Evolutionary conservation across 495 filamentous ascomycete genomes (phyloP).

Genomic region (Tuber magnatum): DNA sequence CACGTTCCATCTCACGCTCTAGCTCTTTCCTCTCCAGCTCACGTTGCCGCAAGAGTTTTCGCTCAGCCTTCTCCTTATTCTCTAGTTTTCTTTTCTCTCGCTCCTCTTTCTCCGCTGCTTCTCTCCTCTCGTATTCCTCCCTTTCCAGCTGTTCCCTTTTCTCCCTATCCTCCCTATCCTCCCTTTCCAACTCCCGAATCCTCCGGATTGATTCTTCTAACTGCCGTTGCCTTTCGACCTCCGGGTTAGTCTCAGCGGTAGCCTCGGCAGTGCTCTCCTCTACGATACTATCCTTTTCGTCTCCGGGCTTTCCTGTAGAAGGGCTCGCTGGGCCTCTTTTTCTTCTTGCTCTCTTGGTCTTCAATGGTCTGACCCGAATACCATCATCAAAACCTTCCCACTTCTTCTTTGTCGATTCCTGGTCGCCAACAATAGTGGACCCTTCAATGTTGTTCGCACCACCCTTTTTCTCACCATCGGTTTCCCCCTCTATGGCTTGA

Average conservation of each 20-base stretch:
- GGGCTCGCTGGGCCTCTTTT: conserved; percentile 24
- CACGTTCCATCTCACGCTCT: conserved; percentile 29
- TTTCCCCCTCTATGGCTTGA: conserved; percentile 16
- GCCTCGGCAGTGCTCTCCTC: conserved; percentile 26
- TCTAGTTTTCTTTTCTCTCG: conserved; percentile 33
- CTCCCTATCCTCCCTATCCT: conserved; percentile 31
- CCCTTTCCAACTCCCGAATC: conserved; percentile 28
- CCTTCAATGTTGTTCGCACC: conserved; percentile 28
- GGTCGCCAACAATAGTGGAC: conserved; percentile 26
- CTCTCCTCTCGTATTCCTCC: conserved; percentile 26
- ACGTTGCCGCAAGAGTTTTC: conserved; percentile 25
- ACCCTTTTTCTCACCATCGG: conserved; percentile 20
- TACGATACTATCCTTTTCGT: conserved; percentile 16
- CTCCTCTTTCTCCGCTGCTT: conserved; percentile 29
- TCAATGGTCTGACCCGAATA: conserved; percentile 35
- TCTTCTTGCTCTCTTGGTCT: conserved; percentile 27
- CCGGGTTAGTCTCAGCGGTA: neutral
- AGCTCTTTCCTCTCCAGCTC: conserved; percentile 29
- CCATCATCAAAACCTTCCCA: conserved; percentile 35
- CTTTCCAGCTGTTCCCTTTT: conserved; percentile 18
- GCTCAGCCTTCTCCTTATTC: conserved; percentile 19
- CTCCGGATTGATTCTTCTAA: conserved; percentile 20
- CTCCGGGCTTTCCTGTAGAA: conserved; percentile 17
- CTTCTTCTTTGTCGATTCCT: conserved; percentile 23
- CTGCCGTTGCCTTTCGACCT: conserved; percentile 14